A percentile compares a stretch with the other conserved stretches of the same genome.
Conservation (phyloP, 192 early-diverging fungal species). For the Coemansia sp. region DNA sequence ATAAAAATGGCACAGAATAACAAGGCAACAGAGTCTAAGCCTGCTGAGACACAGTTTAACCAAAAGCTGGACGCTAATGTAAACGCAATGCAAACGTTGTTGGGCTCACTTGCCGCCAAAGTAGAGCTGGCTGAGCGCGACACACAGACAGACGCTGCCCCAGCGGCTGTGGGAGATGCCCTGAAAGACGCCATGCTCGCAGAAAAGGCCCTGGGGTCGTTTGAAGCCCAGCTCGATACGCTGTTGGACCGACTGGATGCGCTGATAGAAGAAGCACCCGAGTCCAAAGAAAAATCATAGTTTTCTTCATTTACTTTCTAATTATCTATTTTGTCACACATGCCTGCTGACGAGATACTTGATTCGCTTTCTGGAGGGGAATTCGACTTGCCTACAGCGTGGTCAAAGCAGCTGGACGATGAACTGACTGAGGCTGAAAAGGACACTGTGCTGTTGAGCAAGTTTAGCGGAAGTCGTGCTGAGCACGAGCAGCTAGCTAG, state of each 20-base stretch:
- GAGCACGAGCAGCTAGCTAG: conserved; percentile 38
- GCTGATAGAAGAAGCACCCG: conserved; percentile 16
- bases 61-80: conserved; percentile 1
- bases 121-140: conserved; percentile 19
- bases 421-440: conserved; percentile 39
- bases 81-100: conserved; percentile 20
- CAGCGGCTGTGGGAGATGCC: conserved; percentile 23
- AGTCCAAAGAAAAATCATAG: background rate
- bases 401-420: conserved; percentile 14
- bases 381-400: conserved; percentile 3
- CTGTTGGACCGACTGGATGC: conserved; percentile 33
- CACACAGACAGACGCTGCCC: background rate
- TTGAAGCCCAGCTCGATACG: conserved; percentile 32
- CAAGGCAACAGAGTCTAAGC: background rate
- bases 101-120: conserved; percentile 17
- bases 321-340: background rate
- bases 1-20: background rate
- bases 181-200: conserved; percentile 27
- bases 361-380: conserved; percentile 5
- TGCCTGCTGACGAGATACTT: background rate
- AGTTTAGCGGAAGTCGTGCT: conserved; percentile 34
- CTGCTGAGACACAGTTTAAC: background rate
- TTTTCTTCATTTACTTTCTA: conserved; percentile 6
- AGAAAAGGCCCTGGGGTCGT: conserved; percentile 24
- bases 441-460: conserved; percentile 24